These are phyloP conservation scores for Platismatia glauca DNA, from an alignment of 495 filamentous ascomycete genomes.

Conservation along the genomic window DNA sequence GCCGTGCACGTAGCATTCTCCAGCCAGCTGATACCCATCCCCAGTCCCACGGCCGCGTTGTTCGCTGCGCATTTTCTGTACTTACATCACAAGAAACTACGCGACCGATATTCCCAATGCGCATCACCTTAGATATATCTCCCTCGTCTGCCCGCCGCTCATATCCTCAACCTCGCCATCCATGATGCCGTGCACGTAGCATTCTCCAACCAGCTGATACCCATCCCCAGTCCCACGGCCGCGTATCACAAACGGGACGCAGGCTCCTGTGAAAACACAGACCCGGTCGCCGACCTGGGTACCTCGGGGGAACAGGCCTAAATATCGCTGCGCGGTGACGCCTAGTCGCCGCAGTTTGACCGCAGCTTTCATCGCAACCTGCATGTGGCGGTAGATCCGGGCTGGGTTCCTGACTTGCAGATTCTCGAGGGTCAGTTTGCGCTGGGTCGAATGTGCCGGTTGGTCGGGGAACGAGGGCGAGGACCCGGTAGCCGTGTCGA, in stretches of 20 bases:
- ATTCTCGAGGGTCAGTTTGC: conserved; percentile 12
- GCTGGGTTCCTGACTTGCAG: conserved; percentile 8
- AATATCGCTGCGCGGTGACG: conserved; percentile 8
- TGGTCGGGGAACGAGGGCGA: conserved; percentile 7
- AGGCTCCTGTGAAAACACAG: conserved; percentile 13
- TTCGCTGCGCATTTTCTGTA: too few species aligned
- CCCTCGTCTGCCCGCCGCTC: not conserved
- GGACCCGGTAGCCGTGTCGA: conserved; percentile 1
- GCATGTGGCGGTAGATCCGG: conserved; percentile 14
- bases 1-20: too few species aligned
- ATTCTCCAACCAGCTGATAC: conserved; percentile 15
- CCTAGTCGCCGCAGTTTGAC: not conserved
- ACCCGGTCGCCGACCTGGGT: conserved; percentile 7
- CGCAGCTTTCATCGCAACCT: conserved; percentile 10
- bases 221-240: not conserved
- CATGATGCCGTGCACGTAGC: too few species aligned
- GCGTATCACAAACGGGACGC: conserved; percentile 19
- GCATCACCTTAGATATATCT: too few species aligned
- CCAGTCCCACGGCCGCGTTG: too few species aligned
- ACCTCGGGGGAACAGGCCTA: conserved; percentile 13
- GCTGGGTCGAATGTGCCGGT: not conserved
- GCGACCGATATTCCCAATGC: too few species aligned
- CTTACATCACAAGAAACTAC: too few species aligned
- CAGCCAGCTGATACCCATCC: conserved; percentile 9
- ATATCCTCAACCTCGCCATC: conserved; percentile 8